Evolutionary conservation across 2,329 filamentous ascomycete species (phyloP).

Genomic region (Orbilia ellipsospora): DNA sequence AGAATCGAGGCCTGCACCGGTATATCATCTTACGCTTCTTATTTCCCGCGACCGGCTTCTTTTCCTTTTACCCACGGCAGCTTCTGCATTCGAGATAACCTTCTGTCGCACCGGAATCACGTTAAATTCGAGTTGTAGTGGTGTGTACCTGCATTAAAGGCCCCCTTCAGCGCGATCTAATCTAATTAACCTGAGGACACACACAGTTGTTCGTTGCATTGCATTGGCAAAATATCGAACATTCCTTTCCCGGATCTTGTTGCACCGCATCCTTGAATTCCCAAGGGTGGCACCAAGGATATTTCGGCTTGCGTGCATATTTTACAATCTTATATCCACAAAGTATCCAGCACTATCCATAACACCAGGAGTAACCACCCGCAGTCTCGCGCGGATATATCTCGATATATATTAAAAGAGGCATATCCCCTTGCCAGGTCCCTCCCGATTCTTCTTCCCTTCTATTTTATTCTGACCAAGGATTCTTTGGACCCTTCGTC

Average conservation of each 20-base stretch:
- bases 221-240: slow-evolving; percentile 42
- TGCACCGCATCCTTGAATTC: slow-evolving; percentile 51
- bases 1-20: slow-evolving; percentile 4
- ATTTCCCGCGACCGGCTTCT: slow-evolving; percentile 34
- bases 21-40: slow-evolving; percentile 4
- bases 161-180: slow-evolving; percentile 37
- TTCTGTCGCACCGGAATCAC: neutral
- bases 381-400: slow-evolving; percentile 14
- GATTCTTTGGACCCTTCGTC: slow-evolving; percentile 43
- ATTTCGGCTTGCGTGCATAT: slow-evolving; percentile 55
- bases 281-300: slow-evolving; percentile 50
- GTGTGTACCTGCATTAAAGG: slow-evolving; percentile 35
- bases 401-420: slow-evolving; percentile 41
- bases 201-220: slow-evolving; percentile 27
- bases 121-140: neutral
- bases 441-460: slow-evolving; percentile 10
- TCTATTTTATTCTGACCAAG: slow-evolving; percentile 24
- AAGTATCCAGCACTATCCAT: neutral
- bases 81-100: slow-evolving; percentile 26
- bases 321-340: slow-evolving; percentile 36
- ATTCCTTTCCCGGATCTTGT: slow-evolving; percentile 56
- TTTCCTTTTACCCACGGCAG: slow-evolving; percentile 47
- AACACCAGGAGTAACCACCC: slow-evolving; percentile 7
- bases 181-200: slow-evolving; percentile 32
- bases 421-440: slow-evolving; percentile 28